These are phyloP conservation scores for Trichopus zeylanicus DNA, from an alignment of 116 monocot species.

Conservation along the genomic window DNA sequence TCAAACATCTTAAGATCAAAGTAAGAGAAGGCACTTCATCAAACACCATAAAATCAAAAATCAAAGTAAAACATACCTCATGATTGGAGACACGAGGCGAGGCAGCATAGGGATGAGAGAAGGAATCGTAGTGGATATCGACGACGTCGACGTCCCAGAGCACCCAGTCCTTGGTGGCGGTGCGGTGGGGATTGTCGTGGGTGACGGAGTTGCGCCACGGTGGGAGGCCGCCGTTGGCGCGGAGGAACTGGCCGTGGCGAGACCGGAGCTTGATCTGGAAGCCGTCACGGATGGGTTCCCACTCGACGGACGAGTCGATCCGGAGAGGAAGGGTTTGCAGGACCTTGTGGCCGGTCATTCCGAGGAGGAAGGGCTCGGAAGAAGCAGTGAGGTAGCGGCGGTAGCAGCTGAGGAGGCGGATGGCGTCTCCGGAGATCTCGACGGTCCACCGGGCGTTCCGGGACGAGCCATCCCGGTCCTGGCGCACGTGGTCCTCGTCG, in stretches of 20 bases:
- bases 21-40: too few relatives aligned
- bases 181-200: conserved; percentile 69
- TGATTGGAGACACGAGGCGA: conserved; percentile 3
- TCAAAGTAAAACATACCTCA: conserved; percentile 10
- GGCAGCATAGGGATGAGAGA: background rate
- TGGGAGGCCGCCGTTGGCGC: conserved; percentile 71
- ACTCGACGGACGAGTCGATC: conserved; percentile 75
- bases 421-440: conserved; percentile 22
- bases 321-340: conserved; percentile 46
- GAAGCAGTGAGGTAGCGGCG: conserved; percentile 75
- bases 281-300: conserved; percentile 71
- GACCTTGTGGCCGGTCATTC: conserved; percentile 73
- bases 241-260: conserved; percentile 65
- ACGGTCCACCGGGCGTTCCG: conserved; percentile 48
- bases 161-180: conserved; percentile 65
- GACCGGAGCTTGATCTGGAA: conserved; percentile 53
- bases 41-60: too few relatives aligned
- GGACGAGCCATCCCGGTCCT: conserved; percentile 50
- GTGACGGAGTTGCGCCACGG: conserved; percentile 88
- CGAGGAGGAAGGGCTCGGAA: conserved; percentile 69
- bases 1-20: conserved; percentile 2
- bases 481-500: conserved; percentile 62
- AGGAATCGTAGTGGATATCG: conserved; percentile 16
- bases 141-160: conserved; percentile 77
- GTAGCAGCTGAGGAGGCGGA: conserved; percentile 47